Conservation (phyloP, 129 eudicot species). For the Daucus carota region DNA sequence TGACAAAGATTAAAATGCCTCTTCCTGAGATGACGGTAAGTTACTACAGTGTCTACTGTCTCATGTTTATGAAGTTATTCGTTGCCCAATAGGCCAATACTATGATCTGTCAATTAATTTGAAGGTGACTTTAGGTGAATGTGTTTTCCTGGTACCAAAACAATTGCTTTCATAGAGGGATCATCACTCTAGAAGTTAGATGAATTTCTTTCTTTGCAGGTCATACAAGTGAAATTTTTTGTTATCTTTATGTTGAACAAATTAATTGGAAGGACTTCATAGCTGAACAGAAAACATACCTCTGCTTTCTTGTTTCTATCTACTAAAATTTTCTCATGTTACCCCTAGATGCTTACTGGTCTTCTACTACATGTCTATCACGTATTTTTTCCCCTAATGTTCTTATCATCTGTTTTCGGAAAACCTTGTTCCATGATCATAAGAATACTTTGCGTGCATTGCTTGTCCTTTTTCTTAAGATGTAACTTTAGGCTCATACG, state of each 20-base stretch:
- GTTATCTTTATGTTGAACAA: not conserved
- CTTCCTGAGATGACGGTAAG: constrained; percentile 99
- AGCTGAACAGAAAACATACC: not conserved
- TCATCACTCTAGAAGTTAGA: not conserved
- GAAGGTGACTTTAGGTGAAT: not conserved
- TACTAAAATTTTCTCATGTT: not conserved
- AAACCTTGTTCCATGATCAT: not conserved
- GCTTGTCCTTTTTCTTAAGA: not conserved
- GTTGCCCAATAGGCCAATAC: not conserved
- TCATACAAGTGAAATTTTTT: not conserved
- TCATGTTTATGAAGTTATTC: not conserved
- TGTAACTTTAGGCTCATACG: not conserved
- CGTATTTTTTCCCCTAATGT: not conserved
- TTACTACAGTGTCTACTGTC: not conserved
- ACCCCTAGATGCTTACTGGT: not conserved
- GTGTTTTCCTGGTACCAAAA: not conserved
- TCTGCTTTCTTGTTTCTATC: not conserved
- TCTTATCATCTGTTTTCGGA: not conserved
- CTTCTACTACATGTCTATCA: not conserved
- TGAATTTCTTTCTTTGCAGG: not conserved
- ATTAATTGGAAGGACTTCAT: not conserved
- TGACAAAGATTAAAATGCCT: constrained; percentile 97
- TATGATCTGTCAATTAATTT: not conserved
- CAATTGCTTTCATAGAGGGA: not conserved
- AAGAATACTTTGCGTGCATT: not conserved